Evolutionary conservation across 2,329 filamentous ascomycete species (phyloP).

Genomic region (Hypoxylon sp.): DNA sequence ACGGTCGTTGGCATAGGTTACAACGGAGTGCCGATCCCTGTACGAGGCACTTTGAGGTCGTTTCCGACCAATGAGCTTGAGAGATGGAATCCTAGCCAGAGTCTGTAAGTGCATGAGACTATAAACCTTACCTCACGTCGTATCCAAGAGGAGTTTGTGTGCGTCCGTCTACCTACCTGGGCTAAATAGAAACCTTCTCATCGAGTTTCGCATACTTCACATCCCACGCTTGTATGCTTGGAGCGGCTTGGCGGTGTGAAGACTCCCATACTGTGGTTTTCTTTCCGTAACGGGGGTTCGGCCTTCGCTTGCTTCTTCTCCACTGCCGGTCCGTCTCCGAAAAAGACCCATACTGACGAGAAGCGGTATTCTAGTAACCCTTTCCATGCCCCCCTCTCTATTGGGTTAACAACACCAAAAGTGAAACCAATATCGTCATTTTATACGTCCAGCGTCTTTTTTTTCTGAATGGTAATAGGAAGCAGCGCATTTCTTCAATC

Average conservation of each 20-base stretch:
- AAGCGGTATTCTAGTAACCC: too few species aligned
- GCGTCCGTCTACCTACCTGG: not conserved
- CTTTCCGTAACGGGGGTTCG: not conserved
- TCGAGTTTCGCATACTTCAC: not conserved
- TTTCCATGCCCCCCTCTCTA: too few species aligned
- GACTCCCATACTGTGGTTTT: not conserved
- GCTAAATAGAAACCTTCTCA: conserved; percentile 14
- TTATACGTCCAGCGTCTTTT: not conserved
- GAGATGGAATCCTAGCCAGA: conserved; percentile 12
- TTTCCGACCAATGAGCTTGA: conserved; percentile 32
- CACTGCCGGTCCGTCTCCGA: too few species aligned
- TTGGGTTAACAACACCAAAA: too few species aligned
- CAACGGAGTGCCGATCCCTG: conserved; percentile 28
- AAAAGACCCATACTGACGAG: too few species aligned
- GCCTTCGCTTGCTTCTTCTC: not conserved
- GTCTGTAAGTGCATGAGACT: conserved; percentile 21
- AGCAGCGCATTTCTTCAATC: not conserved
- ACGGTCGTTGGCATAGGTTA: conserved; percentile 21
- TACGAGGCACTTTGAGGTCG: conserved; percentile 36
- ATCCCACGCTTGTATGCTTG: conserved; percentile 7
- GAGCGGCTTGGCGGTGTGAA: not conserved
- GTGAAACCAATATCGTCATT: not conserved
- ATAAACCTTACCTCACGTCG: conserved; percentile 25
- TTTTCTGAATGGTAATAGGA: not conserved
- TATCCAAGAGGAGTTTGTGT: conserved; percentile 5